Evolutionary conservation across 352 stramenopile genomes (phyloP).

Genomic region (Nothophytophthora sp.): DNA sequence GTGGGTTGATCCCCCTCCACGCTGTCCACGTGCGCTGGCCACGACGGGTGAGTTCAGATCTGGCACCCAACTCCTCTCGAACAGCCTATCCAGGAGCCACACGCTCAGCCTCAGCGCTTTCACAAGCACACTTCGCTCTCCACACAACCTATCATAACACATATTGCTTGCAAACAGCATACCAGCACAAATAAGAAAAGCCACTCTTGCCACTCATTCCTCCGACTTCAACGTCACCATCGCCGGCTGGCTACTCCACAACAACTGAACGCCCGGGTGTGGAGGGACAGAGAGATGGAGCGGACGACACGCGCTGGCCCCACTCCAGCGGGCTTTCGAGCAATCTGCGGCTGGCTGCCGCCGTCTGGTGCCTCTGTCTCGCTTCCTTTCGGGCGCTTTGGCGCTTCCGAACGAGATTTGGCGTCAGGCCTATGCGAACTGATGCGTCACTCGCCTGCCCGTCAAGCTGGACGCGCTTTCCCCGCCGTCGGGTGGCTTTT

Average conservation of each 20-base stretch:
- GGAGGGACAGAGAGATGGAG: slow-evolving; percentile 19
- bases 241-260: not conserved
- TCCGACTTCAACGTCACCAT: slow-evolving; percentile 25
- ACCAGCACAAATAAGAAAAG: too few species aligned
- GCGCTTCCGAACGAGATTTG: too few species aligned
- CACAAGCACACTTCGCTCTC: not conserved
- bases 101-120: too few species aligned
- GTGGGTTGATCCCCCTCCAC: too few species aligned
- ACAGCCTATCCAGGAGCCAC: not conserved
- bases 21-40: too few species aligned
- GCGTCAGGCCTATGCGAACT: slow-evolving; percentile 2
- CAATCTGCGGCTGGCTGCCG: slow-evolving; percentile 1
- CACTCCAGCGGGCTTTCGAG: slow-evolving; percentile 2
- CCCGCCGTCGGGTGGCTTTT: not conserved
- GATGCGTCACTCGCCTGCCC: slow-evolving; percentile 4
- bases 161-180: not conserved
- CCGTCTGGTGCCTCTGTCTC: too few species aligned
- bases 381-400: too few species aligned
- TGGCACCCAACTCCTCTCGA: slow-evolving; percentile 8
- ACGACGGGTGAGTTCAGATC: too few species aligned
- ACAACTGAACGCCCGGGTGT: not conserved
- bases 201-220: not conserved
- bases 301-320: slow-evolving; percentile 7
- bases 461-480: slow-evolving; percentile 1
- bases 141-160: not conserved